Conservation (phyloP, 225 moss, liverwort and hornwort genomes). For the Rhytidiadelphus loreus region DNA sequence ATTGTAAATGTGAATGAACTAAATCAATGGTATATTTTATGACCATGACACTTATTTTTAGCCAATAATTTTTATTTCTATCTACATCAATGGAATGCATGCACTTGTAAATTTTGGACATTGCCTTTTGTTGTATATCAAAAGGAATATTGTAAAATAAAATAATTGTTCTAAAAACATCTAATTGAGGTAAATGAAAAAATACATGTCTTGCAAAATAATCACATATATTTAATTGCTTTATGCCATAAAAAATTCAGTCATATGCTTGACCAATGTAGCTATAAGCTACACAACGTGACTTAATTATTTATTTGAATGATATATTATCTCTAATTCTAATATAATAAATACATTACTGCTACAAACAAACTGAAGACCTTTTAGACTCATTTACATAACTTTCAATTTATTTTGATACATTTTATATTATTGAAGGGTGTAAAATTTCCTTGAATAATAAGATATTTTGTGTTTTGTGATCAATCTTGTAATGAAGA, state of each 20-base stretch:
- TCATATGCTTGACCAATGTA: accelerated
- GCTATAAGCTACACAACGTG: background rate
- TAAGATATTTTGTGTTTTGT: too few relatives aligned
- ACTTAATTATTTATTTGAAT: background rate
- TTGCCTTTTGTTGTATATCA: background rate
- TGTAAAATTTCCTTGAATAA: too few relatives aligned
- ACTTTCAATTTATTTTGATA: too few relatives aligned
- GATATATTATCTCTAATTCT: too few relatives aligned
- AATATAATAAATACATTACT: too few relatives aligned
- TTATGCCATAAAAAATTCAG: background rate
- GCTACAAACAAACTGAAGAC: too few relatives aligned
- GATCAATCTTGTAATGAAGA: too few relatives aligned
- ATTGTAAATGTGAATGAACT: background rate
- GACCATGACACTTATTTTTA: background rate
- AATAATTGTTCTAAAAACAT: background rate
- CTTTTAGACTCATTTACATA: too few relatives aligned
- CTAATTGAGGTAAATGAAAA: background rate
- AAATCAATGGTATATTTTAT: accelerated
- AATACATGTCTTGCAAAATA: background rate
- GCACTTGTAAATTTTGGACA: background rate
- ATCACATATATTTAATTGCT: background rate
- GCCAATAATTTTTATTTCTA: background rate
- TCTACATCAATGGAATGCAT: background rate
- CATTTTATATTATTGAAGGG: too few relatives aligned
- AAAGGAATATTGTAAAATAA: background rate